Percentiles rank a stretch among this genome's conserved stretches.
phyloP scores from a whole-genome alignment of 139 green algal species.

The Picochlorum sp. region DNA sequence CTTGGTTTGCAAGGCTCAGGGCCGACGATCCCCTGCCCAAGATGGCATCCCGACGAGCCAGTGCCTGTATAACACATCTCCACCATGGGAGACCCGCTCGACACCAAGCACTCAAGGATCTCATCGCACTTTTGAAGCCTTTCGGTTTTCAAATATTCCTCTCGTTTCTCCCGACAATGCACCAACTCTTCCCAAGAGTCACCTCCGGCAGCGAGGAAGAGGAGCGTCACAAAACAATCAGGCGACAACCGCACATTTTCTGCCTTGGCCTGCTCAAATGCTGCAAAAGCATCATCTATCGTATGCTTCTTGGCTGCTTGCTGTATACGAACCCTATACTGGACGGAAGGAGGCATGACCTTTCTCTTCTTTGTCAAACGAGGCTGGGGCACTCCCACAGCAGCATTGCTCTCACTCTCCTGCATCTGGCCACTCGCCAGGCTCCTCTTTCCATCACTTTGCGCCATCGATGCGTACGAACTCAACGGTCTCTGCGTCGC shows the following conservation, averaged over 20 bases:
- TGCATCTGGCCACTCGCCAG: too few species aligned
- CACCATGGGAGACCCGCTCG: neutral
- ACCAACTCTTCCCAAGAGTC: conserved; percentile 35
- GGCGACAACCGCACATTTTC: conserved; percentile 12
- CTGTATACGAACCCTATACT: conserved; percentile 17
- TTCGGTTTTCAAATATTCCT: too few species aligned
- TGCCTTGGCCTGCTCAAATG: conserved; percentile 26
- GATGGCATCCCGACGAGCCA: conserved; percentile 28
- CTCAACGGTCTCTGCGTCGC: too few species aligned
- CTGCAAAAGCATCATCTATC: conserved; percentile 20
- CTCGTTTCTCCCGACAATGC: neutral
- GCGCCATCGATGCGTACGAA: too few species aligned
- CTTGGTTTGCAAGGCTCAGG: conserved; percentile 18
- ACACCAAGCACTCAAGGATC: neutral
- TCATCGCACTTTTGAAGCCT: neutral
- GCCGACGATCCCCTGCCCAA: conserved; percentile 30
- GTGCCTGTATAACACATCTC: conserved; percentile 29
- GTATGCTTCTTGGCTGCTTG: conserved; percentile 18
- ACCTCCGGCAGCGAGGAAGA: conserved; percentile 42
- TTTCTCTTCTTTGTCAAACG: conserved; percentile 5
- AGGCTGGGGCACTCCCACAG: too few species aligned
- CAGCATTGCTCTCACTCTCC: too few species aligned
- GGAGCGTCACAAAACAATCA: conserved; percentile 23
- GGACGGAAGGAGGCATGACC: neutral
- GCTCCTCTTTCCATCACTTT: too few species aligned